Conservation (phyloP, 768 basidiomycete species). For the Russula sp. region DNA sequence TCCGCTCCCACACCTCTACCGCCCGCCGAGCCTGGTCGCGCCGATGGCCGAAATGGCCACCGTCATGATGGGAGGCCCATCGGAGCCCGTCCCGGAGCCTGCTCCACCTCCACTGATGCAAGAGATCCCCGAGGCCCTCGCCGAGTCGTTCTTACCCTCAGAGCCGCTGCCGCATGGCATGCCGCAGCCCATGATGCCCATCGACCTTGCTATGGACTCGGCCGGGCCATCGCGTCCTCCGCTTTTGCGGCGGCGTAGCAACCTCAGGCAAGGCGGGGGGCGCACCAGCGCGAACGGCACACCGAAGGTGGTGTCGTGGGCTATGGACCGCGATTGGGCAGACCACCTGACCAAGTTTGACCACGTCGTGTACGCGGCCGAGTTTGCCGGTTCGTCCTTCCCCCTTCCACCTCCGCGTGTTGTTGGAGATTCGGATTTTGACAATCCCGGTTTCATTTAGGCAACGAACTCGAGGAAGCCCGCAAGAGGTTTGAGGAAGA, state of each 20-base stretch:
- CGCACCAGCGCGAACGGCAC: conserved; percentile 45
- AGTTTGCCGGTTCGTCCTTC: conserved; percentile 34
- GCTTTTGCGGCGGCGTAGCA: conserved; percentile 50
- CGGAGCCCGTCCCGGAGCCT: not conserved
- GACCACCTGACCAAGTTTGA: conserved; percentile 49
- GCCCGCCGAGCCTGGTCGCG: conserved; percentile 29
- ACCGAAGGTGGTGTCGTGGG: conserved; percentile 69
- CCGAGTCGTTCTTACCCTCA: conserved; percentile 2
- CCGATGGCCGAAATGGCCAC: conserved; percentile 21
- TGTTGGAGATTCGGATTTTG: not conserved
- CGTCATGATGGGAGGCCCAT: conserved; percentile 15
- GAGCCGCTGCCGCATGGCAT: not conserved
- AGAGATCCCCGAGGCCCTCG: not conserved
- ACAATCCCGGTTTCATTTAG: conserved; percentile 32
- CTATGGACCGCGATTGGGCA: conserved; percentile 58
- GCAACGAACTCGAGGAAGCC: conserved; percentile 53
- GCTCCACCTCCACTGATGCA: not conserved
- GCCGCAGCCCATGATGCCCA: not conserved
- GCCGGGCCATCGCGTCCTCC: conserved; percentile 28
- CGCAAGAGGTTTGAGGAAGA: conserved; percentile 56
- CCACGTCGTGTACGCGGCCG: conserved; percentile 36
- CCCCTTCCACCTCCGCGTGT: not conserved
- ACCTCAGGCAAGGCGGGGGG: conserved; percentile 44
- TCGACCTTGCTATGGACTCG: conserved; percentile 22
- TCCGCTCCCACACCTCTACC: conserved; percentile 44